Base-by-base conservation (phyloP, 192 early-diverging fungal species). In the Entophlyctis helioformis region DNA sequence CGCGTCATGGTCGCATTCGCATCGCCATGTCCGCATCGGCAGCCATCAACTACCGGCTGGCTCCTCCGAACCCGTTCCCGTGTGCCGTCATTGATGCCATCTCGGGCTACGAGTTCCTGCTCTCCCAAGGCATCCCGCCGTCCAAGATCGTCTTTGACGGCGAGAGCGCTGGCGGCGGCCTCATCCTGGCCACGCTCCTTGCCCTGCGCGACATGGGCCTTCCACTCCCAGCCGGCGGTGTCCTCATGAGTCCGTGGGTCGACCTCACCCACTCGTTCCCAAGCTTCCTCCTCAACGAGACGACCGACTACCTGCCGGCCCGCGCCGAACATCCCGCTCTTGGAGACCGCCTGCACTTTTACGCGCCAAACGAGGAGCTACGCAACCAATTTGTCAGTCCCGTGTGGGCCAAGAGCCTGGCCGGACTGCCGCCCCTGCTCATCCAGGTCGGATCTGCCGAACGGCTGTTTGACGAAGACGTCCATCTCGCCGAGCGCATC, bases 221-320 rank as follows among this genome's bases (percentile, higher is more conserved):
- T 19, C 59, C 66, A 13, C 34, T 60, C 12, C 62, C 72, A 9
- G 66, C 51, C 8, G 77, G 68, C 1, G 51, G 51, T 0, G 52
- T 74, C 40, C 57, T 42, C n/a, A 49, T 60, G 50, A 78, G 67
- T 43, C 81, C 70, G 15, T 83, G 67, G 80, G 47, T 27, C 6
- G 72, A 74, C 47, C 46, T 75, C 15, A 69, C 67, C 11, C 67
- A 71, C 39, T 69, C 65, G 4, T 42, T 60, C 51, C 72, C 72
- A 15, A 61, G 62, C 19, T 67, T 63, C 51, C 39, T 38, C 8
- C 49, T 51, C 32, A 62, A 65, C 37, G 48, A 46, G 29, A 22
- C 35, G 7, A n/a, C n/a, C n/a, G 62, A 61, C 36, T 60, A 60
- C 47, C 15, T 60, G 10, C 59, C 59, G 7, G 20, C 39, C 0